These are phyloP conservation scores for Erigeron canadensis DNA, from an alignment of 129 eudicot genomes.

Conservation along the genomic window DNA sequence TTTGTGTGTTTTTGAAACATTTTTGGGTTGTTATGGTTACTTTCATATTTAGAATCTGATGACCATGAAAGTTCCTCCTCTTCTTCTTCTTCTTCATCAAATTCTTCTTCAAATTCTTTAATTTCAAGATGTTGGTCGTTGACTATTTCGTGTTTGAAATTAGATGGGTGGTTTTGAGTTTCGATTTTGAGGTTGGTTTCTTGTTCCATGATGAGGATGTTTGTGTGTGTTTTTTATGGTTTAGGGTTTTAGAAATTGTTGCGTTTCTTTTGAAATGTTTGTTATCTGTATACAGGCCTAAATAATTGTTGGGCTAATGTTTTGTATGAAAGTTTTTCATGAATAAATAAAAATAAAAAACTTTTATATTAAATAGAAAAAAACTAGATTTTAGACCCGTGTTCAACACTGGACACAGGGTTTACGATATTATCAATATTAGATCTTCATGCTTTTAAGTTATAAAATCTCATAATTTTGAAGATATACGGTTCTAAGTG, in stretches of 20 bases:
- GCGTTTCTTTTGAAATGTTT: neutral
- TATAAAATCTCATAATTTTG: too few species aligned
- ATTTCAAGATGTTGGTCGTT: conserved; percentile 18
- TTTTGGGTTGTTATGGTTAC: too few species aligned
- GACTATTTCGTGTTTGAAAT: neutral
- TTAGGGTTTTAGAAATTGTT: conserved; percentile 26
- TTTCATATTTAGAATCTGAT: too few species aligned
- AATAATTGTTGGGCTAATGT: neutral
- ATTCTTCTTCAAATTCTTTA: conserved; percentile 8
- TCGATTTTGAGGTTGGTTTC: neutral
- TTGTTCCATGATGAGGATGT: neutral
- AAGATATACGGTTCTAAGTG: too few species aligned
- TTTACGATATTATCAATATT: too few species aligned
- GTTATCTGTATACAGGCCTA: neutral
- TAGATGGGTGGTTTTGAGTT: neutral
- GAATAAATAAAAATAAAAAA: too few species aligned
- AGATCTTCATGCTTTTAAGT: too few species aligned
- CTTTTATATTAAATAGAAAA: too few species aligned
- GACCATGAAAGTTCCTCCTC: conserved; percentile 52
- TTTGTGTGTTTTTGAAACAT: too few species aligned
- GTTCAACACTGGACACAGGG: too few species aligned
- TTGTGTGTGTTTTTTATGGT: conserved; percentile 4
- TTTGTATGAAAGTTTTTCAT: neutral
- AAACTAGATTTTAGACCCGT: too few species aligned
- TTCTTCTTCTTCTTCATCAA: conserved; percentile 53